Conservation (phyloP, 2,329 filamentous ascomycete species). For the Pyricularia pennisetigena region DNA sequence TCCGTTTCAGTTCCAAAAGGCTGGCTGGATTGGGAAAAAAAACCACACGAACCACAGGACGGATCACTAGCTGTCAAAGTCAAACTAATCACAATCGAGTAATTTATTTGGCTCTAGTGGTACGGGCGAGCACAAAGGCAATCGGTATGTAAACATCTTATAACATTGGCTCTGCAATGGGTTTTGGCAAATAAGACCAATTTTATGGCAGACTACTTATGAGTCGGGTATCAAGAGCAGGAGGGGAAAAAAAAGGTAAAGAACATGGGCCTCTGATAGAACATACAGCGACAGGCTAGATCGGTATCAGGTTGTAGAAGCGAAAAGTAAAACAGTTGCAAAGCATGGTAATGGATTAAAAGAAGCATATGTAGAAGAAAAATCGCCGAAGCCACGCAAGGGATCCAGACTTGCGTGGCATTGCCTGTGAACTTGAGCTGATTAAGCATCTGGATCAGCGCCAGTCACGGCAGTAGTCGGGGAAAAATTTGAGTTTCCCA, state of each 20-base stretch:
- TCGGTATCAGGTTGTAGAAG: not conserved
- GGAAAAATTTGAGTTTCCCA: not conserved
- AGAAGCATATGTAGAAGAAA: not conserved
- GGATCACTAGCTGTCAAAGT: not conserved
- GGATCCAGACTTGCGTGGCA: too few relatives aligned
- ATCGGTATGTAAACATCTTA: not conserved
- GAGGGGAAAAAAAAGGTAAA: not conserved
- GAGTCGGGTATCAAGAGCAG: not conserved
- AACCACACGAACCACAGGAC: too few relatives aligned
- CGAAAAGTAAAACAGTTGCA: not conserved
- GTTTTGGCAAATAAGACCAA: not conserved
- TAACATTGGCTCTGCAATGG: not conserved
- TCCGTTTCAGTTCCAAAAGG: too few relatives aligned
- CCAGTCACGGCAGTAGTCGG: not conserved
- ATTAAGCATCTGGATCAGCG: slow-evolving; percentile 1
- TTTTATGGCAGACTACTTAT: not conserved
- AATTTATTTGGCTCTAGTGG: not conserved
- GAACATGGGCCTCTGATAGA: not conserved
- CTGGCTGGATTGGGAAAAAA: too few relatives aligned
- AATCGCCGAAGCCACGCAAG: not conserved
- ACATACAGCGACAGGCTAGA: not conserved
- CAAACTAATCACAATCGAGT: not conserved
- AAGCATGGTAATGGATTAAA: not conserved
- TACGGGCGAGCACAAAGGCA: not conserved
- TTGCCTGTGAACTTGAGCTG: not conserved